Conservation (phyloP, 768 basidiomycete species). For the Pisolithus tinctorius region DNA sequence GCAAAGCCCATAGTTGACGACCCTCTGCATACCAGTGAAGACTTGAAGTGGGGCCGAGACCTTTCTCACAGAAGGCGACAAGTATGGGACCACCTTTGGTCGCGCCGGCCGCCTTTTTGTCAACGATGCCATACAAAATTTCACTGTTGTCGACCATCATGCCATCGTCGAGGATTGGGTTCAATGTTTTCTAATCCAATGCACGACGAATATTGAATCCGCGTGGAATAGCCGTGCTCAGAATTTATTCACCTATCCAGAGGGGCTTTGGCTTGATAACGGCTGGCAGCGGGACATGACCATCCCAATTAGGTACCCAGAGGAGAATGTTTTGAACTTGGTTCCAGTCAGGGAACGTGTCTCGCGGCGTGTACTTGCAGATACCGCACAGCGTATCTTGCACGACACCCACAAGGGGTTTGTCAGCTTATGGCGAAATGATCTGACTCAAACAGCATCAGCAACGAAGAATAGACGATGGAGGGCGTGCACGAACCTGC, state of each 20-base stretch:
- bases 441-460: slow-evolving; percentile 47
- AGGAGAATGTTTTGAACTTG: slow-evolving; percentile 94
- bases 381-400: slow-evolving; percentile 98
- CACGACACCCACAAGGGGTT: slow-evolving; percentile 99
- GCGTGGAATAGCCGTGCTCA: slow-evolving; percentile 86
- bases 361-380: slow-evolving; percentile 93
- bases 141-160: slow-evolving; percentile 97
- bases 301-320: slow-evolving; percentile 99
- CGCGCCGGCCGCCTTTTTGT: slow-evolving; percentile 98
- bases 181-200: slow-evolving; percentile 70
- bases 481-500: slow-evolving; percentile 49
- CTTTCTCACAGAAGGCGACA: slow-evolving; percentile 96
- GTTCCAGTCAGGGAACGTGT: slow-evolving; percentile 92
- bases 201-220: slow-evolving; percentile 90
- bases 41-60: slow-evolving; percentile 89
- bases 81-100: slow-evolving; percentile 92
- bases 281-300: slow-evolving; percentile 82
- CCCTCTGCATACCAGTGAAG: slow-evolving; percentile 89
- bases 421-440: slow-evolving; percentile 98
- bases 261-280: slow-evolving; percentile 95
- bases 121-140: slow-evolving; percentile 88
- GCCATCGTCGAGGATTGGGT: slow-evolving; percentile 87
- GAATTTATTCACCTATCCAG: slow-evolving; percentile 97
- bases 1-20: slow-evolving; percentile 98
- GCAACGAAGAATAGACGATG: not conserved